Conservation (phyloP, 2,329 filamentous ascomycete species). For the Hortaea sp. region DNA sequence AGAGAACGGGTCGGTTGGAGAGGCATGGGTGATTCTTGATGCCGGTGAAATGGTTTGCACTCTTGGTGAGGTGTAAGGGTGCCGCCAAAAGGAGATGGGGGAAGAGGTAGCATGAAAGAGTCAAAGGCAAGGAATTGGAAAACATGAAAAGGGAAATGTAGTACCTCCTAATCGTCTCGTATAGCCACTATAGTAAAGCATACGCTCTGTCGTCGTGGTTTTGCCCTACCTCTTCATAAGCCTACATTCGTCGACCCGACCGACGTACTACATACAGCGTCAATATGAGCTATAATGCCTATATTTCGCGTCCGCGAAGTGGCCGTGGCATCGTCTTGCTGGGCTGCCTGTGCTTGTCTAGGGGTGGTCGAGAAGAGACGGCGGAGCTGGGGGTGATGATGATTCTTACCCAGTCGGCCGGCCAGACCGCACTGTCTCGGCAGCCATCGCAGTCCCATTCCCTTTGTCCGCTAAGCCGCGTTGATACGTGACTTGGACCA, state of each 20-base stretch:
- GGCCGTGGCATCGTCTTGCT: background rate
- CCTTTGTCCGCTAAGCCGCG: background rate
- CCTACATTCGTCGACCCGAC: background rate
- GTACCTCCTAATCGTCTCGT: slow-evolving; percentile 70
- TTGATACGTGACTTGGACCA: background rate
- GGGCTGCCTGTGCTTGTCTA: background rate
- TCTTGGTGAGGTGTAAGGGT: background rate
- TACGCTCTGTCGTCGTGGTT: slow-evolving; percentile 96
- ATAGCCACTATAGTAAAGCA: slow-evolving; percentile 93
- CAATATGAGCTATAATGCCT: slow-evolving; percentile 96
- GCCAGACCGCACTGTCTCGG: background rate
- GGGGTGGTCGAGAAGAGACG: slow-evolving; percentile 3
- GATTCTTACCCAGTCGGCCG: background rate
- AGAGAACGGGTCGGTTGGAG: background rate
- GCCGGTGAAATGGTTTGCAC: background rate
- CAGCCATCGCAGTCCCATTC: slow-evolving; percentile 2
- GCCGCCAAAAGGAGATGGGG: background rate
- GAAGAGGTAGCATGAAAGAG: background rate
- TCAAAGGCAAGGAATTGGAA: background rate
- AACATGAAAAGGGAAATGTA: background rate
- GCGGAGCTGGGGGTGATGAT: background rate
- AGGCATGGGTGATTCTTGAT: background rate
- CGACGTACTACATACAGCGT: slow-evolving; percentile 51
- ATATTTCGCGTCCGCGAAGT: slow-evolving; percentile 67
- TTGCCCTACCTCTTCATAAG: slow-evolving; percentile 53